Evolutionary conservation across 1,139 yeast genomes (phyloP), one percentile per base, ranked within the genome.

Genomic region (Taphrina populina): DNA sequence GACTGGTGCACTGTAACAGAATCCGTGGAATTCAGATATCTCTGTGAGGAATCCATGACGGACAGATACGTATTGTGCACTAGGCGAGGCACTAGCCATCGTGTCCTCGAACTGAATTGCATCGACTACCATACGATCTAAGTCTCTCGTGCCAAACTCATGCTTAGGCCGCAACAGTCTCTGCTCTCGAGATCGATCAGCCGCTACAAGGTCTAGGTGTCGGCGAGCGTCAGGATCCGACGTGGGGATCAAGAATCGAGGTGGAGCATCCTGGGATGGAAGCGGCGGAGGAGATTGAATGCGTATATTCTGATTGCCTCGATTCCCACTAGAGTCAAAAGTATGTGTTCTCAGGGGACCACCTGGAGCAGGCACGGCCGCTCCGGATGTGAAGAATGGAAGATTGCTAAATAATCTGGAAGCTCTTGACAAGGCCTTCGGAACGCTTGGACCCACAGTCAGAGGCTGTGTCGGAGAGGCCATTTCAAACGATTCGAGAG

Each of bases 1-100:
- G 36, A 49, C 39, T 8, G 54, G 54, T 5, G 46, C 29, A 24
- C 36, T 32, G 34, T 49, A 33, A 24, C 44, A 40, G 34, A 49
- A 49, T 11, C 54, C 54, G 30, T 49, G 54, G 23, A 34, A 49
- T n/a, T 49, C 54, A 6, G 35, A 30, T 8, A 49, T 40, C 10
- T 15, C 24, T 5, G 43, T 17, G 7, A 21, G 24, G 8, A 32
- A 32, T 4, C 54, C 54, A 3, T 23, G 46, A 4, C 46, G 45
- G 11, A 37, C 20, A 8, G 45, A 39, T 6, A 49, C 54, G 34
- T 32, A 40, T 10, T 39, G n/a, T 13, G 54, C 54, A 11, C 36
- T 24, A 6, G 54, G 46, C 2, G 54, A 49, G 13, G 47, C 29
- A 19, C 19, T 30, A 7, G 35, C 47, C 2, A 20, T 21, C 4